Base-by-base conservation (phyloP, 495 filamentous ascomycete genomes). In the Zalerion maritima region DNA sequence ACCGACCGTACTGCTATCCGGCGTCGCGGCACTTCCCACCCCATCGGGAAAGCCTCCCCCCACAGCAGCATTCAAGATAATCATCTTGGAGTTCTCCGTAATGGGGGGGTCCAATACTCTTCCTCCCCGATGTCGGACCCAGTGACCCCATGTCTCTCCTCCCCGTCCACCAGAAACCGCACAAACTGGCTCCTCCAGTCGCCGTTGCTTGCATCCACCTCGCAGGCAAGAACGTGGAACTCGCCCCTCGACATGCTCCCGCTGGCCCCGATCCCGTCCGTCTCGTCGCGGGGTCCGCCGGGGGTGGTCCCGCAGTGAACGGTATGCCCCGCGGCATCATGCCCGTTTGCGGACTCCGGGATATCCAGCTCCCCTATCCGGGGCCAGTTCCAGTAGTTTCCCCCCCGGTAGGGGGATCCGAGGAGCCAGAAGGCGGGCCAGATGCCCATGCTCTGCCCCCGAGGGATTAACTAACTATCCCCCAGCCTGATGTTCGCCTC, bases 121-220 rank as follows among this genome's bases (percentile, higher is more conserved):
- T n/a, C n/a, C n/a, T n/a, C n/a, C n/a, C n/a, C n/a, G n/a, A n/a
- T n/a, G n/a, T n/a, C n/a, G n/a, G n/a, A n/a, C n/a, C n/a, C n/a
- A n/a, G n/a, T n/a, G n/a, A n/a, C n/a, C n/a, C n/a, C 34, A 35
- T 34, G 3, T 45, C 42, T 11, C 22, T 41, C 31, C 14, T 14
- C 5, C 11, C 24, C 24, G n/a, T 26, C 24, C 12, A 26, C n/a
- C 5, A 5, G 12, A 11, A 11, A 26, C 24, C 12, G 11, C 5
- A 26, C 5, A 5, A 14, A 5, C 24, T 26, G 11, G 24, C 16
- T 26, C 24, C 16, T 5, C 24, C 24, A 26, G n/a, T 11, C 24
- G 6, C 11, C 12, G 5, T 11, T 26, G 5, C 11, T 26, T 14
- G 11, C 11, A 11, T 26, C 24, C 6, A 26, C 16, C 11, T 26